Evolutionary conservation across 176 grass and related monocot genomes (phyloP).

Genomic region (Calamus simplicifolius): DNA sequence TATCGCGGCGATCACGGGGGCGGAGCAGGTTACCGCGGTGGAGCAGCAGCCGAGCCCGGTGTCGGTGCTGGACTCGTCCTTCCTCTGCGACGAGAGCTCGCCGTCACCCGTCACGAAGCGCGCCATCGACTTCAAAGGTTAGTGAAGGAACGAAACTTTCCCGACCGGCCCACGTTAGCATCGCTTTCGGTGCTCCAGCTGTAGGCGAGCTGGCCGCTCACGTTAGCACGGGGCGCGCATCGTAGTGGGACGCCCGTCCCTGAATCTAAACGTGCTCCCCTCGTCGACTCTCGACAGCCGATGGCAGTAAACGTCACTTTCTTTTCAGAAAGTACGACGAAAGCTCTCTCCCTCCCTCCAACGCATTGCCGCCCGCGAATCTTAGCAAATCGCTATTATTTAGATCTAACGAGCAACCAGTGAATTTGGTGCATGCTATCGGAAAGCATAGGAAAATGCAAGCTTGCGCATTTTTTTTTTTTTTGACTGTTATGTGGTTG

Average conservation of each 20-base stretch:
- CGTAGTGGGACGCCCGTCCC: too few species aligned
- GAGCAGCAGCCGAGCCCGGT: conserved; percentile 73
- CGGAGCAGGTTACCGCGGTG: conserved; percentile 2
- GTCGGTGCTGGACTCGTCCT: conserved; percentile 68
- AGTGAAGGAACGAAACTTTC: background rate
- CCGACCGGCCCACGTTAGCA: too few species aligned
- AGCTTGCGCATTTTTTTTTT: background rate
- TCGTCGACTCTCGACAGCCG: too few species aligned
- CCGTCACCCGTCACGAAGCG: conserved; percentile 45
- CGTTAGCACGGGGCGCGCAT: background rate
- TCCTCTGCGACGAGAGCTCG: conserved; percentile 71
- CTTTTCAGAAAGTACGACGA: background rate
- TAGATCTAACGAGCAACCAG: too few species aligned
- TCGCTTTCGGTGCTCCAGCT: background rate
- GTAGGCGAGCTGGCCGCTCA: background rate
- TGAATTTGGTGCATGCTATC: too few species aligned
- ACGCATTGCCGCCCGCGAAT: too few species aligned
- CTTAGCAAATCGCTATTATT: too few species aligned
- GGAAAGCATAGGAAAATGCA: too few species aligned
- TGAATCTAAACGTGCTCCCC: too few species aligned
- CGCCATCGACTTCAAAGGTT: conserved; percentile 24
- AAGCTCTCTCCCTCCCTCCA: too few species aligned
- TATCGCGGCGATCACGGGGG: conserved; percentile 13
- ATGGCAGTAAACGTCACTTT: background rate
- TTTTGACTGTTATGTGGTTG: background rate